phyloP scores from a whole-genome alignment of 225 moss, liverwort and hornwort species.

The Pseudoscleropodium purum region DNA sequence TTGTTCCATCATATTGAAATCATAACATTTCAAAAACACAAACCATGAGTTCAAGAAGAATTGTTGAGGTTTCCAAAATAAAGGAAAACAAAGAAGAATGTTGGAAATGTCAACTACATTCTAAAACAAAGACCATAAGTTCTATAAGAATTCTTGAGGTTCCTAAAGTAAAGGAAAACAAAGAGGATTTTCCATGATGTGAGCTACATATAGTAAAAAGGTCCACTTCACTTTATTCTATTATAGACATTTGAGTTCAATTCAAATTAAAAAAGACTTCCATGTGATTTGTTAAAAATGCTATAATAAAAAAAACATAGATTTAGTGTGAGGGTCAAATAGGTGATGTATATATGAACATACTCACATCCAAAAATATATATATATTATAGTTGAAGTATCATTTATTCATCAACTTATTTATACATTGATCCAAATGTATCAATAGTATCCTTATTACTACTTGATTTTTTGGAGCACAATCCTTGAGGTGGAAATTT shows the following conservation, averaged over 20 bases:
- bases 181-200: neutral
- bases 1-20: too few relatives aligned
- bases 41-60: too few relatives aligned
- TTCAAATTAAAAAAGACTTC: neutral
- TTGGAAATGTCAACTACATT: neutral
- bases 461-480: accelerated
- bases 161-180: accelerated
- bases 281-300: neutral
- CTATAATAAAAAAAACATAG: neutral
- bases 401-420: neutral
- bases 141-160: neutral
- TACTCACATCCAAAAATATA: neutral
- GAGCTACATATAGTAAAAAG: accelerated
- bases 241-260: neutral
- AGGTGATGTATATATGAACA: accelerated
- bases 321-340: accelerated
- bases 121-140: too few relatives aligned
- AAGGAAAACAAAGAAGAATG: too few relatives aligned
- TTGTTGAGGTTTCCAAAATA: too few relatives aligned
- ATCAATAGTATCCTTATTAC: neutral
- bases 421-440: too few relatives aligned
- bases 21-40: too few relatives aligned
- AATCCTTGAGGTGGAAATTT: neutral
- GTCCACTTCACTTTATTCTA: neutral
- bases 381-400: neutral